Conservation (phyloP, 2,329 filamentous ascomycete genomes). For the Neonectria faginata region DNA sequence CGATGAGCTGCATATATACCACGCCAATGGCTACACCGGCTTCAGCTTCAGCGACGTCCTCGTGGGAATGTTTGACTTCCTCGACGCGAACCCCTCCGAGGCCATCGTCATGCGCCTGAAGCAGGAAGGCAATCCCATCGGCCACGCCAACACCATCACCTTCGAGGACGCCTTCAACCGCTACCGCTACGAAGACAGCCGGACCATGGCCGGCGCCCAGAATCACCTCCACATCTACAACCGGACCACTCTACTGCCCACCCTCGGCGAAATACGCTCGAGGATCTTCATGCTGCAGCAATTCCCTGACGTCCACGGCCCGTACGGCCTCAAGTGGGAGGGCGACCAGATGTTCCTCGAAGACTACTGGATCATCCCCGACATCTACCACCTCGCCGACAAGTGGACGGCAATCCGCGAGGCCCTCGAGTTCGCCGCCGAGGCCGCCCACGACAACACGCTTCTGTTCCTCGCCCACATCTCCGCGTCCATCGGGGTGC, state of each 20-base stretch:
- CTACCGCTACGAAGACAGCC: constrained; percentile 52
- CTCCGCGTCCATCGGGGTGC: constrained; percentile 60
- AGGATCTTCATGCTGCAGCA: constrained; percentile 62
- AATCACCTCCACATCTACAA: constrained; percentile 54
- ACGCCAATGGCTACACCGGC: constrained; percentile 59
- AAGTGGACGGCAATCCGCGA: constrained; percentile 60
- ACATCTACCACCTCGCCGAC: constrained; percentile 56
- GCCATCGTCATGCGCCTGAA: constrained; percentile 64
- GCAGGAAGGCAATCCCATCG: constrained; percentile 57
- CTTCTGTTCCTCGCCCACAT: constrained; percentile 60
- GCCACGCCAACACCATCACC: constrained; percentile 50
- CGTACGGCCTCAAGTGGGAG: constrained; percentile 60
- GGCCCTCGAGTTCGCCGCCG: constrained; percentile 54
- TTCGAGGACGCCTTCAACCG: constrained; percentile 60
- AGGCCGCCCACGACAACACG: constrained; percentile 49
- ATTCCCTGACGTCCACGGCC: constrained; percentile 50
- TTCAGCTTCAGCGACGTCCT: constrained; percentile 58
- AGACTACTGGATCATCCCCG: constrained; percentile 60
- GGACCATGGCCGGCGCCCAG: constrained; percentile 51
- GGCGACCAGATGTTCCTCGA: constrained; percentile 59
- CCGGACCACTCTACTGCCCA: constrained; percentile 52
- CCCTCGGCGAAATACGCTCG: constrained; percentile 58
- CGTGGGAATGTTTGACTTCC: constrained; percentile 57
- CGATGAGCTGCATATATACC: constrained; percentile 60
- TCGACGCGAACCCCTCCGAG: constrained; percentile 59